Evolutionary conservation across 805 yeast genomes (phyloP).

Genomic region (Yarrowia osloensis): DNA sequence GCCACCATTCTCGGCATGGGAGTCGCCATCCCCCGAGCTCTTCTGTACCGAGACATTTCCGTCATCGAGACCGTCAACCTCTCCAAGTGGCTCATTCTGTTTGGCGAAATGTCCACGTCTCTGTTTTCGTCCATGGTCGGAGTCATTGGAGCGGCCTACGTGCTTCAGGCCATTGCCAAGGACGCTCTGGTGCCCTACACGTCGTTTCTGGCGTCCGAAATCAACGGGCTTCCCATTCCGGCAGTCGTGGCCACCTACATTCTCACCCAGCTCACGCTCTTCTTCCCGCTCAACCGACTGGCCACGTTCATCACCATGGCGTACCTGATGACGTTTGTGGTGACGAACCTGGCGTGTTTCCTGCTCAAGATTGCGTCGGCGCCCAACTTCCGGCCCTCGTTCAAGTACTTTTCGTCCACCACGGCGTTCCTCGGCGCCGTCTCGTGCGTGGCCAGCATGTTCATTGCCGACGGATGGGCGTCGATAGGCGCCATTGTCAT

Average conservation of each 20-base stretch:
- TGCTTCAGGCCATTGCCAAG: constrained; percentile 86
- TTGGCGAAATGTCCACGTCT: constrained; percentile 92
- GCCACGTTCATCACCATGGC: constrained; percentile 98
- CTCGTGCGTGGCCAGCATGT: constrained; percentile 80
- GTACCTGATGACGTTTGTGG: constrained; percentile 91
- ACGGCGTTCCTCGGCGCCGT: constrained; percentile 81
- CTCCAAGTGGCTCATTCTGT: constrained; percentile 63
- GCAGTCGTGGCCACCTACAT: constrained; percentile 78
- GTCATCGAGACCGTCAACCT: constrained; percentile 80
- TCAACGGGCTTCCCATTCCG: constrained; percentile 51
- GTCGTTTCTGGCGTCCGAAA: constrained; percentile 57
- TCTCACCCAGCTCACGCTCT: constrained; percentile 78
- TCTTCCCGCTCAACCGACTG: constrained; percentile 89
- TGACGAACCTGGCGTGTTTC: constrained; percentile 92
- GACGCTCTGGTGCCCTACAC: constrained; percentile 87
- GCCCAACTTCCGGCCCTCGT: constrained; percentile 97
- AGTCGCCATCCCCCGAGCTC: constrained; percentile 71
- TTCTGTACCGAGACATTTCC: constrained; percentile 77
- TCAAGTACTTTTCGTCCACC: constrained; percentile 75
- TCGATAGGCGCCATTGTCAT: constrained; percentile 75
- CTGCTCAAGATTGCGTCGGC: constrained; percentile 85
- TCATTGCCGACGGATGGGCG: constrained; percentile 87
- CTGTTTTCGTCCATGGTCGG: constrained; percentile 94
- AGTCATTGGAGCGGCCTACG: constrained; percentile 90
- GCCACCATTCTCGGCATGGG: constrained; percentile 84